Percentiles rank a stretch among this genome's conserved stretches.
Evolutionary conservation across 2,329 filamentous ascomycete genomes (phyloP).

Genomic region (Didymella sp.): DNA sequence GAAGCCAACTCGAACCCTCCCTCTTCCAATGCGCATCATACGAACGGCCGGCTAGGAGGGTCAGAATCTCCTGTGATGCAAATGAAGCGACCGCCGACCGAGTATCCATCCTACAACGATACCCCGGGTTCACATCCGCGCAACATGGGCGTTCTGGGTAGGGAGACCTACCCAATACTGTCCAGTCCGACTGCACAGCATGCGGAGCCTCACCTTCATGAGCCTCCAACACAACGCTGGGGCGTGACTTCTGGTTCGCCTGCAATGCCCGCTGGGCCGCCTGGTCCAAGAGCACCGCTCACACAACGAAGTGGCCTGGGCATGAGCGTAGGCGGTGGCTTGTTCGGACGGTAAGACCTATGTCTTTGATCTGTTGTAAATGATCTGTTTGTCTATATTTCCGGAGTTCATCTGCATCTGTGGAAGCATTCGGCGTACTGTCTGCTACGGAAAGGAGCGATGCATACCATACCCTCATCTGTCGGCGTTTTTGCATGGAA

Average conservation of each 20-base stretch:
- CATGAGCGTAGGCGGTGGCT: constrained; percentile 34
- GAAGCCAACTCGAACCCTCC: constrained; percentile 50
- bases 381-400: constrained; percentile 12
- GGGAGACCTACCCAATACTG: constrained; percentile 40
- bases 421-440: constrained; percentile 8
- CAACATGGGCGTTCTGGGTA: constrained; percentile 30
- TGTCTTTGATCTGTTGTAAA: constrained; percentile 1
- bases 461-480: constrained; percentile 21
- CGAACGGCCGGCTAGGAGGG: constrained; percentile 38
- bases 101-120: constrained; percentile 38
- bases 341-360: constrained; percentile 42
- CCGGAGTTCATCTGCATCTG: constrained; percentile 5
- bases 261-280: constrained; percentile 24
- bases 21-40: constrained; percentile 40
- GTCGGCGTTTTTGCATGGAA: constrained; percentile 20
- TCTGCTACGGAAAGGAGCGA: constrained; percentile 5
- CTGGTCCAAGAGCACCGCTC: constrained; percentile 37
- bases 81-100: constrained; percentile 46
- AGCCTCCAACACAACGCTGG: constrained; percentile 39
- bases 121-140: constrained; percentile 37
- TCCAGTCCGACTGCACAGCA: constrained; percentile 42
- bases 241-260: constrained; percentile 21
- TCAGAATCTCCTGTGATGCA: constrained; percentile 50
- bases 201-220: constrained; percentile 31
- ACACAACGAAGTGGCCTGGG: constrained; percentile 42